Evolutionary conservation across 164 flowering plant species (phyloP).

Genomic region (Umbilicus rupestris): DNA sequence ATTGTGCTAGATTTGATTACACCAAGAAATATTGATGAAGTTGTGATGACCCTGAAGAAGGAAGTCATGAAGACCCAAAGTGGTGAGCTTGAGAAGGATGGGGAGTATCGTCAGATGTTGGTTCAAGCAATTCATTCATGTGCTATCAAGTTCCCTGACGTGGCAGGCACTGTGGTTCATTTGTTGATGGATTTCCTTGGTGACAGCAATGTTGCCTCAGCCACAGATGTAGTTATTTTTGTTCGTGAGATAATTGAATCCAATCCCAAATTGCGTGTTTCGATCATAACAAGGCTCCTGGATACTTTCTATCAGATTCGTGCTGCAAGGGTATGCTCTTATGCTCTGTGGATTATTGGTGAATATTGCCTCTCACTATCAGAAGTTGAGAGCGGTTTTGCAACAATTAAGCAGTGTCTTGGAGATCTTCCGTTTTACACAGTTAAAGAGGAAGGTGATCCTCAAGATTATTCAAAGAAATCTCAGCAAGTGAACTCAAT

Average conservation of each 20-base stretch:
- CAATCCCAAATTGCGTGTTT: slow-evolving; percentile 79
- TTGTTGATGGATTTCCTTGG: slow-evolving; percentile 96
- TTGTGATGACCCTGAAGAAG: slow-evolving; percentile 77
- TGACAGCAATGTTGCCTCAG: slow-evolving; percentile 84
- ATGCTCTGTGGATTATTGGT: slow-evolving; percentile 94
- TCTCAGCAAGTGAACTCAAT: slow-evolving; percentile 48
- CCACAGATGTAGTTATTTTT: slow-evolving; percentile 76
- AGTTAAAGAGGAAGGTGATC: slow-evolving; percentile 49
- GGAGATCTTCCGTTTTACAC: slow-evolving; percentile 87
- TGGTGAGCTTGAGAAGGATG: slow-evolving; percentile 89
- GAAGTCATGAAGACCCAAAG: slow-evolving; percentile 93
- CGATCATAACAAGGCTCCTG: slow-evolving; percentile 80
- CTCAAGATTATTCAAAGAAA: slow-evolving; percentile 47
- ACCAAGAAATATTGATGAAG: slow-evolving; percentile 79
- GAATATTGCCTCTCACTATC: slow-evolving; percentile 91
- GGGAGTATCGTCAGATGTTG: slow-evolving; percentile 88
- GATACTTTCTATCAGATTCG: slow-evolving; percentile 90
- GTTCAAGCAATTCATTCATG: slow-evolving; percentile 94
- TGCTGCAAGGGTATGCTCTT: slow-evolving; percentile 78
- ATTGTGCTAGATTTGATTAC: slow-evolving; percentile 84
- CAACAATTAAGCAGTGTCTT: slow-evolving; percentile 82
- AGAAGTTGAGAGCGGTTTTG: slow-evolving; percentile 78
- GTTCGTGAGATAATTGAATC: slow-evolving; percentile 89
- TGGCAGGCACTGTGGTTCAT: slow-evolving; percentile 94
- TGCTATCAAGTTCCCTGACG: slow-evolving; percentile 90